Percentiles rank a stretch among this genome's conserved stretches.
These are phyloP conservation scores for Thalassiosira mediterranea DNA, from an alignment of 352 stramenopile species.

Conservation along the genomic window DNA sequence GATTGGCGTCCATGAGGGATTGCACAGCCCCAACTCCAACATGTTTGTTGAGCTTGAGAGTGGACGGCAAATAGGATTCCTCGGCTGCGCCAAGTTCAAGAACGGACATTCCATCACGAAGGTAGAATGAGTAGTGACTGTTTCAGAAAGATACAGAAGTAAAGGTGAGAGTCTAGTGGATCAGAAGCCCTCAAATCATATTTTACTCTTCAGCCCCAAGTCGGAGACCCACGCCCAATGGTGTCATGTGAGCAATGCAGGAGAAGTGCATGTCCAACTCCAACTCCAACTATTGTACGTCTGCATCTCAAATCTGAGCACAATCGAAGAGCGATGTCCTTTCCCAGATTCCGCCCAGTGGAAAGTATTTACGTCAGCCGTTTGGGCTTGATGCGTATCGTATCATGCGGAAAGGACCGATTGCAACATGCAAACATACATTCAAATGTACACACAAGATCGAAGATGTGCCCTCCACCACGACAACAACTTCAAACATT, in stretches of 20 bases:
- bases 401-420: too few species aligned
- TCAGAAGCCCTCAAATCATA: background rate
- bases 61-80: constrained; percentile 74
- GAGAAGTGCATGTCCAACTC: too few species aligned
- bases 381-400: too few species aligned
- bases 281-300: too few species aligned
- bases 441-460: background rate
- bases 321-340: too few species aligned
- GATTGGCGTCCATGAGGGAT: constrained; percentile 76
- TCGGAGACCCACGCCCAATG: too few species aligned
- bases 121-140: constrained; percentile 78
- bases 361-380: too few species aligned
- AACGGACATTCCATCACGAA: constrained; percentile 75
- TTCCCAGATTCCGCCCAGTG: too few species aligned
- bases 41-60: constrained; percentile 63
- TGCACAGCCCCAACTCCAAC: constrained; percentile 72
- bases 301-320: too few species aligned
- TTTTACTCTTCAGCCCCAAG: background rate
- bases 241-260: too few species aligned
- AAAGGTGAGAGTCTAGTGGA: background rate
- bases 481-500: too few species aligned
- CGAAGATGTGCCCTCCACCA: background rate
- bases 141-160: too few species aligned
- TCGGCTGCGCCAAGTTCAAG: constrained; percentile 77
- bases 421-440: constrained; percentile 10